Base-by-base conservation (phyloP, 306 rosid species). In the Phaseolus lunatus region DNA sequence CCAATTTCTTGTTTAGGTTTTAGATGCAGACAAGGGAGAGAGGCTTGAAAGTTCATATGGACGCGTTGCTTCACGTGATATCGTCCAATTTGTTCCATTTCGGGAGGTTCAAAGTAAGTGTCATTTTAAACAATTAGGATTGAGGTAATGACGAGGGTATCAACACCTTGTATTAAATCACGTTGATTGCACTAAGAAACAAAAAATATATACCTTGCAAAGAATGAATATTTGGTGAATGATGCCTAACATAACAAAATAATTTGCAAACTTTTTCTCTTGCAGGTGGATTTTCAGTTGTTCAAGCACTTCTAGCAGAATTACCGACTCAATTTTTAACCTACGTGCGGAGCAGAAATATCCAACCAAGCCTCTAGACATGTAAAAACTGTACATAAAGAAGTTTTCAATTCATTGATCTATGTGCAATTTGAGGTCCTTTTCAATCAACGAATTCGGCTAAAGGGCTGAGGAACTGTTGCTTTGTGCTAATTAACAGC, bases 21-120 rank as follows among this genome's bases (percentile, higher is more conserved):
- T 96, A 77, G 99, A 96, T 73, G 98, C 96, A 19, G 99, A 96
- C 74, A 96, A 93, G 84, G 97, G 98, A 53, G 99, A 90, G 49
- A 89, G 93, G 78, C 98, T 96, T 76, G 99, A 93, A 84, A 91
- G 87, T 81, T 85, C 94, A 27, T 78, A 89, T 0, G 98, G 98
- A 4, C 96, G 93, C 13, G 90, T 96, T 72, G 98, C 99, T 68
- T 91, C 99, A 2, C 96, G 99, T 62, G 97, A 96, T 84, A 93
- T 96, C 52, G 99, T 96, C 62, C 99, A 96, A 82, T 96, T 96
- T 75, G 91, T 96, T 86, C 96, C 98, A 61, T 88, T 93, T 77
- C 94, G 96, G 39, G 97, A 96, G 64, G 92, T 91, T 78, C 98
- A 93, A 81, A 89, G 99, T 96, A 79, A 73, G 98, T 86, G 73